These are phyloP conservation scores for Paecilomyces formosus DNA, from an alignment of 2,329 filamentous ascomycete species.

Conservation along the genomic window DNA sequence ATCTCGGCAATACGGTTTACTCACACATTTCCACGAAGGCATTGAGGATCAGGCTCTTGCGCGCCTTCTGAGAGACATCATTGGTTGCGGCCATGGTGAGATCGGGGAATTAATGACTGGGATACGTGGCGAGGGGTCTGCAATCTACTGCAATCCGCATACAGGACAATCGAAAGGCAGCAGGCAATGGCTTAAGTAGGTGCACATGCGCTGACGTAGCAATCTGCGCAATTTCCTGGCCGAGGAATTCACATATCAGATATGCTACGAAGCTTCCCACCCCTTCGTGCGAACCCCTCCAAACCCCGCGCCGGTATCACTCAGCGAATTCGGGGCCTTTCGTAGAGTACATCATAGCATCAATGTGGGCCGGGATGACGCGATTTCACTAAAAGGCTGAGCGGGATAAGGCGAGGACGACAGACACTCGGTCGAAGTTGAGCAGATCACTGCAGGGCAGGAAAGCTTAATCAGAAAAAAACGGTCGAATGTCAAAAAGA, in stretches of 20 bases:
- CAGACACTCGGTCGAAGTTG: background rate
- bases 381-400: conserved; percentile 12
- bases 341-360: conserved; percentile 17
- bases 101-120: background rate
- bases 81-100: conserved; percentile 6
- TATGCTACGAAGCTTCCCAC: background rate
- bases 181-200: background rate
- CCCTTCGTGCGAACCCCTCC: background rate
- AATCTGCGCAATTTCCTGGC: background rate
- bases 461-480: background rate
- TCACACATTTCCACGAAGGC: conserved; percentile 45
- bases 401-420: background rate
- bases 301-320: background rate
- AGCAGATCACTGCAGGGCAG: background rate
- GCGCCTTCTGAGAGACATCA: conserved; percentile 18
- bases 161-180: background rate
- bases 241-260: background rate
- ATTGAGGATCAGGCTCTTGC: conserved; percentile 44
- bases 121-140: background rate
- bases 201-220: background rate
- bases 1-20: conserved; percentile 1
- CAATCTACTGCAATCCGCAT: background rate
- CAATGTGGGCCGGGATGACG: conserved; percentile 30
- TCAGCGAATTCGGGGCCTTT: background rate
- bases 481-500: background rate